These are phyloP conservation scores for Fomitopsis serialis DNA, from an alignment of 768 basidiomycete species.

Conservation along the genomic window DNA sequence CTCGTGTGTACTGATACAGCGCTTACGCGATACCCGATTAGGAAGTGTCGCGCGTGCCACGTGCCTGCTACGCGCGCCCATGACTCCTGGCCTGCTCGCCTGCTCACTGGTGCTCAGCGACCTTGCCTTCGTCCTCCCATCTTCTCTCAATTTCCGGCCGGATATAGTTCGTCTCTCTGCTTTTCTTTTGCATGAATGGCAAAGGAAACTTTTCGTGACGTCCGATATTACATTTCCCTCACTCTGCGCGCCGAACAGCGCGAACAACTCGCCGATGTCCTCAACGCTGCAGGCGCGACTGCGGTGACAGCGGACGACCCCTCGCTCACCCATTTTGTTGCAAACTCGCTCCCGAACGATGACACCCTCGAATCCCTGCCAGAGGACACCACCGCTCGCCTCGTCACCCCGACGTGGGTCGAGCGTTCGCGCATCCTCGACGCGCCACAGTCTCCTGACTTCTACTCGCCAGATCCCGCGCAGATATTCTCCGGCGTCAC, in stretches of 20 bases:
- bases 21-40: no score
- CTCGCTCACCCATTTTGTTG: slow-evolving; percentile 46
- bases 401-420: slow-evolving; percentile 63
- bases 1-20: no score
- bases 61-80: no score
- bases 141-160: no score
- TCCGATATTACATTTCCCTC: slow-evolving; percentile 43
- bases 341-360: slow-evolving; percentile 49
- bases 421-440: slow-evolving; percentile 58
- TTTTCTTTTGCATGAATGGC: no score
- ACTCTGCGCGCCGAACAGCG: slow-evolving; percentile 39
- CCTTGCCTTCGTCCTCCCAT: no score
- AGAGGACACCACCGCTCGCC: slow-evolving; percentile 18
- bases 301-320: slow-evolving; percentile 30
- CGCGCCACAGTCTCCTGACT: slow-evolving; percentile 50
- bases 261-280: slow-evolving; percentile 39
- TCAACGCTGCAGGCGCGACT: slow-evolving; percentile 49
- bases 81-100: no score
- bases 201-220: slow-evolving; percentile 32
- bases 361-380: slow-evolving; percentile 43
- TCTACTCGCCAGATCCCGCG: slow-evolving; percentile 72
- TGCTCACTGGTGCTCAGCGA: no score
- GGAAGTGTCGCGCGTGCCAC: no score
- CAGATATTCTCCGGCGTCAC: slow-evolving; percentile 83
- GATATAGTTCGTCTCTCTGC: no score